These are phyloP conservation scores for Tolypocladium cylindrosporum DNA, from an alignment of 2,329 filamentous ascomycete genomes.

Conservation along the genomic window DNA sequence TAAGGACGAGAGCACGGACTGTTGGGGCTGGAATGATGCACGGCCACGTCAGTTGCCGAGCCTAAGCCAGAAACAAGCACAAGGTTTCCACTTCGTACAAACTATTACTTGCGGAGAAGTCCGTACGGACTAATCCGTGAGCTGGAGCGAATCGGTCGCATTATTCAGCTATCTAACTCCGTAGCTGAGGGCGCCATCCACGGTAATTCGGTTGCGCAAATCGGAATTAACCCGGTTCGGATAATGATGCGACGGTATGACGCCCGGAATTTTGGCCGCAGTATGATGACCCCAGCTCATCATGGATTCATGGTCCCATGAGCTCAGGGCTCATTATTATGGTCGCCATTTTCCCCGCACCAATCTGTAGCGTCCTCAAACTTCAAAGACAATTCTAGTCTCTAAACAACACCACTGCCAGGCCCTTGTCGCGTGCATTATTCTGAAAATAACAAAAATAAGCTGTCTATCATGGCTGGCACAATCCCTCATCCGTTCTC, in stretches of 20 bases:
- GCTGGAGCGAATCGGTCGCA: too few relatives aligned
- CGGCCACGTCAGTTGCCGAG: too few relatives aligned
- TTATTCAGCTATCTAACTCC: too few relatives aligned
- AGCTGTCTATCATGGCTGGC: background rate
- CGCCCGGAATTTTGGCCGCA: background rate
- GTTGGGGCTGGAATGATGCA: too few relatives aligned
- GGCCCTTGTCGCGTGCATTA: background rate
- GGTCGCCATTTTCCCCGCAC: background rate
- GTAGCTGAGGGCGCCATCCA: too few relatives aligned
- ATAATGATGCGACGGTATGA: background rate
- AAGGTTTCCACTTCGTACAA: too few relatives aligned
- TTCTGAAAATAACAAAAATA: background rate
- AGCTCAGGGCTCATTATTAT: background rate
- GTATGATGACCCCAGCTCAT: background rate
- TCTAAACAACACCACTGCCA: background rate
- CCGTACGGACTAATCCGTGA: too few relatives aligned
- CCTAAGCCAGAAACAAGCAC: too few relatives aligned
- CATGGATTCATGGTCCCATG: background rate
- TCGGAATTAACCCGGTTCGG: background rate
- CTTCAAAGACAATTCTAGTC: background rate
- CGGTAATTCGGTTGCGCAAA: too few relatives aligned
- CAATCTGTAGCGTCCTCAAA: background rate
- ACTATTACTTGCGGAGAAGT: too few relatives aligned
- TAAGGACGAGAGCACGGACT: too few relatives aligned
- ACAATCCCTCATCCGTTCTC: conserved; percentile 21